Evolutionary conservation across 495 filamentous ascomycete genomes (phyloP), one percentile per base, ranked within the genome.

Genomic region (Talaromyces trachyspermus): DNA sequence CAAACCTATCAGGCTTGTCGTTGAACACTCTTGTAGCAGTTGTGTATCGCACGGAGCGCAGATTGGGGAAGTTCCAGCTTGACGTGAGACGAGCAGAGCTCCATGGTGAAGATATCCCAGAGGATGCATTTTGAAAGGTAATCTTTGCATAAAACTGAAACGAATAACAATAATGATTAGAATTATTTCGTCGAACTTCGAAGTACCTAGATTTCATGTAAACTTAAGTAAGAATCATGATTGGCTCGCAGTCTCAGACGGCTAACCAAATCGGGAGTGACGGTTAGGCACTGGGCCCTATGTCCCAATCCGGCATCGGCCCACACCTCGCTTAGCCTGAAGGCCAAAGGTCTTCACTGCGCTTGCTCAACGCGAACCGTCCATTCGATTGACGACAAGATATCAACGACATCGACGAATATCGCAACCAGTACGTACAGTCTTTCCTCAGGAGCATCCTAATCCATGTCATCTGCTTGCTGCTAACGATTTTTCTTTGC

Each of bases 371-470:
- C 63, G 61, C 62, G 60, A 57, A 61, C 66, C 61, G 62, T 55
- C 51, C 53, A 57, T 64, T 65, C 64, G 68, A 73, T 64, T 63
- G 68, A 69, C 36, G 35, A 23, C 48, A 36, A 14, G 18, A 43
- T 46, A 51, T 64, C 63, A 59, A 66, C 59, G 66, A 65, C 61
- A 69, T 58, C 70, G 67, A 73, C 68, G 66, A 70, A 63, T 66
- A 65, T 68, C 75, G 72, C 73, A 75, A 75, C 64, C 73, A 80
- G 78, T 80, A 81, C 64, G 78, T 76, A 39, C 39, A 35, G 46
- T 51, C 36, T 15, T 36, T 43, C 36, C 54, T 37, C 45, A 55
- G 29, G 37, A 51, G 43, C 12, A 24, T 56, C 48, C 42, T 12
- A 29, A 39, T 37, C 50, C 51, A 51, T 54, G 49, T 12, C 41